phyloP scores from a whole-genome alignment of 495 filamentous ascomycete genomes.

The Penicillium bovifimosum region DNA sequence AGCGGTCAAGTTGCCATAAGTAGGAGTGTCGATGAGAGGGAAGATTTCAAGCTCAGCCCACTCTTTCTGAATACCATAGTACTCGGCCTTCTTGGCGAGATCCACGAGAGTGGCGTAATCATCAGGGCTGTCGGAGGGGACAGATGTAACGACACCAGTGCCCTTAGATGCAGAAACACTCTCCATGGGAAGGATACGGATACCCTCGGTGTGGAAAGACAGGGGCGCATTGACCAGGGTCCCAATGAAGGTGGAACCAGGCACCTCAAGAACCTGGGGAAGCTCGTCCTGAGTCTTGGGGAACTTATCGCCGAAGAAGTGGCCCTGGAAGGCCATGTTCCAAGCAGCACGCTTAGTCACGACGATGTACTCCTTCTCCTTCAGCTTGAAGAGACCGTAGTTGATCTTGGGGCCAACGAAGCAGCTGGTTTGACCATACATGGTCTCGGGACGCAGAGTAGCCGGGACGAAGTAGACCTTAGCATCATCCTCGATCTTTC shows the following conservation, averaged over 20 bases:
- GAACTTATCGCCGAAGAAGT: slow-evolving; percentile 70
- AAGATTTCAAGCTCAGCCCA: slow-evolving; percentile 87
- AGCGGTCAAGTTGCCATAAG: slow-evolving; percentile 80
- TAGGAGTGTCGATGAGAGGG: slow-evolving; percentile 85
- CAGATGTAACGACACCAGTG: slow-evolving; percentile 92
- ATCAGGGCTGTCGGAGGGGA: slow-evolving; percentile 92
- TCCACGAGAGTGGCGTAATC: slow-evolving; percentile 88
- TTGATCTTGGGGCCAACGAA: slow-evolving; percentile 87
- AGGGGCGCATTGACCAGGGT: slow-evolving; percentile 83
- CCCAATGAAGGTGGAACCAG: slow-evolving; percentile 77
- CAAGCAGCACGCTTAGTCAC: slow-evolving; percentile 80
- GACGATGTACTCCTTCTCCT: slow-evolving; percentile 79
- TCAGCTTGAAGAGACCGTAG: slow-evolving; percentile 86
- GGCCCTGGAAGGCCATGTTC: slow-evolving; percentile 94
- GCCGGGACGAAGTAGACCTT: slow-evolving; percentile 88
- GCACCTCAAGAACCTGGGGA: slow-evolving; percentile 54
- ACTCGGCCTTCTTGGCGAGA: slow-evolving; percentile 93
- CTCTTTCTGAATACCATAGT: slow-evolving; percentile 93
- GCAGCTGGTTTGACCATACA: slow-evolving; percentile 96
- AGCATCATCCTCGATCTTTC: slow-evolving; percentile 73
- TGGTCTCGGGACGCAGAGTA: slow-evolving; percentile 91
- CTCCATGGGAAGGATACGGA: slow-evolving; percentile 92
- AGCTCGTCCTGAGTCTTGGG: slow-evolving; percentile 55
- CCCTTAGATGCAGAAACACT: slow-evolving; percentile 86
- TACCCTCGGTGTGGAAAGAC: slow-evolving; percentile 75